Base-by-base conservation (phyloP, 2,329 filamentous ascomycete genomes). In the Sclerotinia spermophila region DNA sequence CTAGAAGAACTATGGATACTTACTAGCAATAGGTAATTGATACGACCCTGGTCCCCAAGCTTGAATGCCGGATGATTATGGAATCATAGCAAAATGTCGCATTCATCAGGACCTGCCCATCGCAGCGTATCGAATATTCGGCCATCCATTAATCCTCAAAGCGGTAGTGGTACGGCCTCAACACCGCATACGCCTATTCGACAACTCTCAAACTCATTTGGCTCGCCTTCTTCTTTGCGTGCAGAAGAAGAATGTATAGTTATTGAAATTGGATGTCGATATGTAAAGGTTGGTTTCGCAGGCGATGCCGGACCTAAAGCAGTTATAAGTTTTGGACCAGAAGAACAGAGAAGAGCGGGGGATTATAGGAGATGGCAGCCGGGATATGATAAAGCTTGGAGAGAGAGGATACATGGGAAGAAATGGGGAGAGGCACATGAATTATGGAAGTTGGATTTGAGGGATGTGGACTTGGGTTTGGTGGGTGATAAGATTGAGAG, bases 401-500 rank as follows among this genome's bases (percentile, higher is more conserved):
- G 82, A 74, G 83, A 81, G 62, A 81, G 83, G 60, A 79, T 82
- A 51, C 78, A 80, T n/a, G 83, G 82, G 0, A 82, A 84, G 66
- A 81, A 82, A 4, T 94, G 91, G 90, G 87, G 87, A 10, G 81
- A 84, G 38, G 86, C 89, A 15, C 82, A 88, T 75, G 89, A 97
- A 82, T 83, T 98, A 55, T 99, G 94, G 90, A 86, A 86, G 70
- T 86, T 88, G 75, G 92, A 98, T 79, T 77, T 97, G 72, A 86
- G 89, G 68, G 84, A 87, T 15, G 79, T 92, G 19, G 92, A 98
- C 77, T 79, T 97, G 71, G 93, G 90, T 0, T 82, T 98, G 61
- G 87, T 97, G 0, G 89, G 91, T 73, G 95, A 98, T 79, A 95
- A 92, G 81, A 85, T 99, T 68, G 96, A 97, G 80, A 86, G 94